Evolutionary conservation across 352 stramenopile species (phyloP), one percentile per base, ranked within the genome.

Genomic region (Globisporangium megalacanthum): DNA sequence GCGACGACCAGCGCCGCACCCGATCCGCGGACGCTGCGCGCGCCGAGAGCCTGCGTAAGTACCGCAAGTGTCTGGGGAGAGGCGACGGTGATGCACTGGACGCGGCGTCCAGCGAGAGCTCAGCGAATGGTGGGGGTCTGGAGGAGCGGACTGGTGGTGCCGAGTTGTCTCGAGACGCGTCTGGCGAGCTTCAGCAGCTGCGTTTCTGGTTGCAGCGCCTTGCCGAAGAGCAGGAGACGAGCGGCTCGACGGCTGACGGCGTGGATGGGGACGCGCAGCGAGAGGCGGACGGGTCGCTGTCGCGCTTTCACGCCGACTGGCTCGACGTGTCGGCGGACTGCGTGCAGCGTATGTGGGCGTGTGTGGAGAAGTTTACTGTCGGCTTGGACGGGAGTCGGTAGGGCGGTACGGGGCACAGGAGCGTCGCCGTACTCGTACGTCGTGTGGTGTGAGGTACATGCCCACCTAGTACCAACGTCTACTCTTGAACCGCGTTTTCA

Each of bases 221-320:
- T 36, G 60, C 67, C 46, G 66, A 69, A 31, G 51, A 59, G 31
- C 49, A 67, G 54, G 64, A 65, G 37, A 65, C 54, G 46, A n/a
- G 14, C 14, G 45, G 56, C 37, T n/a, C n/a, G n/a, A n/a, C n/a
- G n/a, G n/a, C n/a, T n/a, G n/a, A n/a, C n/a, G n/a, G n/a, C n/a
- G n/a, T n/a, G n/a, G n/a, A n/a, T n/a, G n/a, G n/a, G n/a, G n/a
- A n/a, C n/a, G n/a, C n/a, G n/a, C n/a, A n/a, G n/a, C n/a, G n/a
- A n/a, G 53, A 68, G 35, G 31, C 49, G 14, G 49, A 56, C 33
- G 50, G 49, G 10, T 65, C 62, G 29, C 50, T 70, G 36, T 60
- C 50, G 55, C 61, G 42, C 44, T 68, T 73, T 31, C 58, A 64
- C 48, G 42, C 60, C 53, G 63, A 74, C 61, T 65, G 62, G 62